Evolutionary conservation across 148 eudicot species (phyloP).

Genomic region (Heliosperma pusillum): DNA sequence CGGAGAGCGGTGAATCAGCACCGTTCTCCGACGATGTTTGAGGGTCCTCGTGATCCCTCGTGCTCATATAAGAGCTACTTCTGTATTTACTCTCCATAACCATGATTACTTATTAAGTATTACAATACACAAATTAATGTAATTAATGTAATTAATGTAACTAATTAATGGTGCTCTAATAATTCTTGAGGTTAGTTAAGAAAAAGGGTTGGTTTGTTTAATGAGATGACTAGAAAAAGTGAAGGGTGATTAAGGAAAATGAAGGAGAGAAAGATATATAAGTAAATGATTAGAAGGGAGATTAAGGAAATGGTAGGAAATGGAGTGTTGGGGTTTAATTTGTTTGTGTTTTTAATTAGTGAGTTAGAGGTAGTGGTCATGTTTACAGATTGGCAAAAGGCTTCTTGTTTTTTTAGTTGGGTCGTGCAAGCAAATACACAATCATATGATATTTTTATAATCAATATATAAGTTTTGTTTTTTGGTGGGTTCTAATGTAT

Average conservation of each 20-base stretch:
- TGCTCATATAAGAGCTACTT: slow-evolving; percentile 17
- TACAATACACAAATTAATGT: too few relatives aligned
- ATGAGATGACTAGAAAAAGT: too few relatives aligned
- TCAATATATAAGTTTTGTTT: not conserved
- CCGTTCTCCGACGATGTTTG: slow-evolving; percentile 68
- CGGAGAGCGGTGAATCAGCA: slow-evolving; percentile 35
- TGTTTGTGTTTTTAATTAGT: not conserved
- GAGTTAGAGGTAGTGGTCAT: slow-evolving; percentile 23
- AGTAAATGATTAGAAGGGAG: slow-evolving; percentile 20
- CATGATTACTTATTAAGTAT: too few relatives aligned
- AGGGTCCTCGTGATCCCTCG: slow-evolving; percentile 49
- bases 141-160: too few relatives aligned
- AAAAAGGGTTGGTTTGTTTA: too few relatives aligned
- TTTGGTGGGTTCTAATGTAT: too few relatives aligned
- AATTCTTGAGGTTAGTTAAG: not conserved
- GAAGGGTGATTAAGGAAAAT: not conserved
- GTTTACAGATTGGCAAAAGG: slow-evolving; percentile 27
- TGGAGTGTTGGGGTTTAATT: not conserved
- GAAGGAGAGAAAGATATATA: not conserved
- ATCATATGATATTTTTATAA: slow-evolving; percentile 24
- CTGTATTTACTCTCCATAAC: slow-evolving; percentile 28
- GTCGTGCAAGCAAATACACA: slow-evolving; percentile 51
- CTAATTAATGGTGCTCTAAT: too few relatives aligned
- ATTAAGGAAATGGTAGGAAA: slow-evolving; percentile 22
- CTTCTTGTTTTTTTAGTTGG: slow-evolving; percentile 19